Evolutionary conservation across 108 stramenopile species (phyloP).

Genomic region (Conticribra guillardii): DNA sequence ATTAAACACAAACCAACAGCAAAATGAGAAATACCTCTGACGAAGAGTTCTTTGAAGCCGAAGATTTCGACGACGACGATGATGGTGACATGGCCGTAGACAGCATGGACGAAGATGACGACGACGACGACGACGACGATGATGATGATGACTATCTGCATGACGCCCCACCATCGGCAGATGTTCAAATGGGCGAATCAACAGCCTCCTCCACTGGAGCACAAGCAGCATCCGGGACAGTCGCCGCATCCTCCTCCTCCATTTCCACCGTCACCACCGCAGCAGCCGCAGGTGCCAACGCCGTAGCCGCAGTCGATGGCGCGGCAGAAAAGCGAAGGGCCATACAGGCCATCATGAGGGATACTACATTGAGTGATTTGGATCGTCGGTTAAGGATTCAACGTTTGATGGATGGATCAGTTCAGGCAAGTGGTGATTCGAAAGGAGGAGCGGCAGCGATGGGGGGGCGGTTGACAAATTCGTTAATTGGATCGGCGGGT

Average conservation of each 20-base stretch:
- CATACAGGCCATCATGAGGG: constrained; percentile 80
- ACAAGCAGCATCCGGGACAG: background rate
- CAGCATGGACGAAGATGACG: constrained; percentile 9
- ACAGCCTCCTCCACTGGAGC: background rate
- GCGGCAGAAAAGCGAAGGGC: constrained; percentile 68
- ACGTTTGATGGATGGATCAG: constrained; percentile 73
- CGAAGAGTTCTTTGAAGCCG: background rate
- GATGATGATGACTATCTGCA: too few species aligned
- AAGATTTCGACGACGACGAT: background rate
- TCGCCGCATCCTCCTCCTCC: background rate
- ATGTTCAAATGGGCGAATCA: background rate
- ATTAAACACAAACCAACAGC: too few species aligned
- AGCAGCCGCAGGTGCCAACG: background rate
- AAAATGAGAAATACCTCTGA: background rate
- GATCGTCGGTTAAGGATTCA: constrained; percentile 79
- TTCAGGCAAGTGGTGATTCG: constrained; percentile 1
- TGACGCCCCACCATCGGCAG: too few species aligned
- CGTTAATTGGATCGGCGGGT: background rate
- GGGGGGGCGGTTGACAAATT: too few species aligned
- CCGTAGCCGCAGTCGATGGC: constrained; percentile 30
- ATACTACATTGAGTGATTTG: constrained; percentile 65
- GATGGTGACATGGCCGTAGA: background rate
- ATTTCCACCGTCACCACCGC: background rate
- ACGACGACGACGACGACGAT: constrained; percentile 9
- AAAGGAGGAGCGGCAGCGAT: too few species aligned